These are phyloP conservation scores for Plasmodium yoelii DNA, from an alignment of 169 alveolate genomes.

Conservation along the genomic window DNA sequence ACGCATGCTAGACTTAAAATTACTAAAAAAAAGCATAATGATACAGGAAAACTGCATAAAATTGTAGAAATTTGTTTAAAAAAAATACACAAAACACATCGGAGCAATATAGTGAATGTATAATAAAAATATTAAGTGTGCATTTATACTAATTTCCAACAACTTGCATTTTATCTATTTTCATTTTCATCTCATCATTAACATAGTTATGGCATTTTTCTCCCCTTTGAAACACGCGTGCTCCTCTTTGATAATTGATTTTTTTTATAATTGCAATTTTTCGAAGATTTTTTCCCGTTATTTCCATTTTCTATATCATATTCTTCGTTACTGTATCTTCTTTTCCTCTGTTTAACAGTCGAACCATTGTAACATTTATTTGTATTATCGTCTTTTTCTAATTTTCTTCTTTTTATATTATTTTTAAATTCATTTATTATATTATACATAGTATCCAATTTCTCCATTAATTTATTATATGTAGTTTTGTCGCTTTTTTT, in stretches of 20 bases:
- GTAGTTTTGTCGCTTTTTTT: constrained; percentile 58
- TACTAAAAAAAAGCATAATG: too few species aligned
- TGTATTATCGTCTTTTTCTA: constrained; percentile 11
- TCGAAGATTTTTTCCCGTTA: constrained; percentile 9
- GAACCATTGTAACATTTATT: constrained; percentile 8
- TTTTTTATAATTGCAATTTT: constrained; percentile 14
- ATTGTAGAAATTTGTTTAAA: too few species aligned
- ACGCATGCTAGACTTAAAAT: too few species aligned
- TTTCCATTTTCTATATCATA: constrained; percentile 17
- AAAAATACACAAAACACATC: too few species aligned
- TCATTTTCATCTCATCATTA: too few species aligned
- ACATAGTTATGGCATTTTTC: not conserved
- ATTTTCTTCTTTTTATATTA: not conserved
- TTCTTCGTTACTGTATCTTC: constrained; percentile 27
- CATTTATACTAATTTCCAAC: too few species aligned
- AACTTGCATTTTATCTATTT: too few species aligned
- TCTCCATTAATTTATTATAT: constrained; percentile 58
- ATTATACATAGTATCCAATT: constrained; percentile 70
- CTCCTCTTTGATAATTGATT: constrained; percentile 30
- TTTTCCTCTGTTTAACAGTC: constrained; percentile 18
- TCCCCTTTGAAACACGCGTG: constrained; percentile 25
- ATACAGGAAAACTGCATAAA: too few species aligned
- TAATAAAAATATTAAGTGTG: too few species aligned
- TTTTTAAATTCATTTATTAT: constrained; percentile 66
- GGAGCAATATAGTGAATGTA: too few species aligned